Evolutionary conservation across 1,284 basidiomycete species (phyloP), one percentile per base, ranked within the genome.

Genomic region (Cryptococcus sp.): DNA sequence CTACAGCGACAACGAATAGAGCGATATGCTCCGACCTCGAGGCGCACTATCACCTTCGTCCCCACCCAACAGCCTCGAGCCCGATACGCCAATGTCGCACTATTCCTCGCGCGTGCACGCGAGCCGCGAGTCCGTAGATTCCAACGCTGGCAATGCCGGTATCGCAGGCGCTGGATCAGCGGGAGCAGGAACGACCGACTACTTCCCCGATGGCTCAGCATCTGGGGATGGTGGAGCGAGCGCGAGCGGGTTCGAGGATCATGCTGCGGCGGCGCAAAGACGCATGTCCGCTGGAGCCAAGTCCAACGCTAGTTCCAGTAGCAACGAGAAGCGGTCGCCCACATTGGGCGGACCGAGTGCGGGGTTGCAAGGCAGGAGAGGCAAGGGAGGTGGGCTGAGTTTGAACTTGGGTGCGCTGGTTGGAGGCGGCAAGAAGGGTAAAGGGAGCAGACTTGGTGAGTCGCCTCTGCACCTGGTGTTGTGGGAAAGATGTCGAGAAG

Each of bases 21-120:
- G 10, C 31, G 31, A 35, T 8, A 45, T 45, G 42, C 42, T 45
- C 42, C 42, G 42, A n/a, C 42, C 42, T 7, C 42, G 42, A 3
- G 42, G n/a, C n/a, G 22, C 42, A 6, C 42, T 22, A 8, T 22
- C 42, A 15, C n/a, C 42, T 22, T 45, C 42, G 16, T 22, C 42
- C 8, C 42, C 42, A 13, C n/a, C 8, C 8, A 8, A 45, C n/a
- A 8, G 22, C 42, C 22, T 45, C 8, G 61, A 62, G 45, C 61
- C 61, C 35, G 61, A 62, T 39, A 62, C 61, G 1, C 61, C 61
- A 45, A 54, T 59, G 47, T 59, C 61, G 7, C 61, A 62, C 51
- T 62, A 62, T 45, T 23, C 57, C 27, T 56, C 54, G 35, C 50
- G 61, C 23, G 51, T 60, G 11, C 50, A 60, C 27, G 39, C 54